Evolutionary conservation across 2,329 filamentous ascomycete genomes (phyloP), one percentile per base, ranked within the genome.

Genomic region (Fusarium sp.): DNA sequence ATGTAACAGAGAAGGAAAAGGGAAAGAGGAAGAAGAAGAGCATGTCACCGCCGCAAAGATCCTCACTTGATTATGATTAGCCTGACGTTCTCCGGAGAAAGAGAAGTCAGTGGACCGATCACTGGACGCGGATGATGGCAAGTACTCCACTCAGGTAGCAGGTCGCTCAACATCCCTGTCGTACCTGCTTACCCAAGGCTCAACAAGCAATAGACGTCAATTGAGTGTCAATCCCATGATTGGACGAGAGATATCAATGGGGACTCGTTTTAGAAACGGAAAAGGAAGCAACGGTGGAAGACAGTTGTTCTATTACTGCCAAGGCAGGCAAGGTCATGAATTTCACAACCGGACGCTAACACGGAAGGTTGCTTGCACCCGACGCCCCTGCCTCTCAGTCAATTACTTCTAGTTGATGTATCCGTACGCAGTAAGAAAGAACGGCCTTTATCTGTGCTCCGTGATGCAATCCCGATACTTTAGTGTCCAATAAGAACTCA

Each of bases 21-120:
- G 45, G 28, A 45, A 22, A 20, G 46, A 30, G 26, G 28, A 6
- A 41, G 41, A 64, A 47, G 33, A 39, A 43, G 47, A 65, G 59
- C 44, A 54, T 50, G 45, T 55, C 54, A 60, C 62, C 55, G 54
- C 48, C 54, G 49, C 62, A 60, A 65, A 55, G 60, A 35, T 51
- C 10, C 22, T 20, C 19, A 19, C 47, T 45, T 40, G 22, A 26
- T 41, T 32, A 37, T 40, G 22, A 26, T 41, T 32, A 37, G 54
- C 32, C 50, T 47, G 28, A 13, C 32, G 22, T 24, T 45, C 10
- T 33, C 39, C 32, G 48, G 32, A 57, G 48, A 40, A 33, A 51
- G 45, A 19, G 35, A 14, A 54, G 20, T 15, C 20, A 44, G 19
- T 37, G 35, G 35, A 24, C 24, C 24, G 24, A 24, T 7, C 24